phyloP scores from a whole-genome alignment of 2,329 filamentous ascomycete species.

The Pseudogymnoascus sp. region DNA sequence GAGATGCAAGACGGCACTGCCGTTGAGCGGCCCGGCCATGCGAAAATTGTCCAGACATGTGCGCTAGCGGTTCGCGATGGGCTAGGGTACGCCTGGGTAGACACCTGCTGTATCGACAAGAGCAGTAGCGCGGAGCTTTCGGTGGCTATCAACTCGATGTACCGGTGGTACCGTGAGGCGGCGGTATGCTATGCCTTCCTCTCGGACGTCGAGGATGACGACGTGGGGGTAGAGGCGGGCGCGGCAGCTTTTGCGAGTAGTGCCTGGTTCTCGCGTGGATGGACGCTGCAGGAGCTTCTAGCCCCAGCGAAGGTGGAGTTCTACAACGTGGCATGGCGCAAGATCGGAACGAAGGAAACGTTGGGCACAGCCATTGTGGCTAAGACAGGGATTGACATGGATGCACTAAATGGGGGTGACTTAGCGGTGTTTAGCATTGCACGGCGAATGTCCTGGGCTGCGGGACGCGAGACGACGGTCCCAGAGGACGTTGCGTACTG shows the following conservation, averaged over 20 bases:
- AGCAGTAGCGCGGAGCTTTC: conserved; percentile 18
- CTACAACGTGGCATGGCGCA: conserved; percentile 12
- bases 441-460: conserved; percentile 23
- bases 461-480: conserved; percentile 18
- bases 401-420: conserved; percentile 19
- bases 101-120: conserved; percentile 22
- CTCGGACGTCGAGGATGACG: conserved; percentile 10
- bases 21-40: conserved; percentile 3
- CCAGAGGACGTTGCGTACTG: conserved; percentile 25
- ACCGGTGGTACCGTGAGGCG: conserved; percentile 16
- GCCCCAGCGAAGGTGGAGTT: conserved; percentile 13
- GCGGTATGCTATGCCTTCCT: conserved; percentile 16
- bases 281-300: conserved; percentile 16
- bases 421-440: conserved; percentile 22
- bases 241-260: neutral
- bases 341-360: conserved; percentile 12
- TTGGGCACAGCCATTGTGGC: conserved; percentile 5
- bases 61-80: conserved; percentile 10
- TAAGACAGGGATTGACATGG: conserved; percentile 15
- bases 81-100: conserved; percentile 12
- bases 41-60: conserved; percentile 9
- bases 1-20: conserved; percentile 23
- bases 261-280: conserved; percentile 14
- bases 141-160: conserved; percentile 19
- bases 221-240: neutral